Evolutionary conservation across 805 yeast genomes (phyloP), one percentile per base, ranked within the genome.

Genomic region (Metschnikowia reukaufii): DNA sequence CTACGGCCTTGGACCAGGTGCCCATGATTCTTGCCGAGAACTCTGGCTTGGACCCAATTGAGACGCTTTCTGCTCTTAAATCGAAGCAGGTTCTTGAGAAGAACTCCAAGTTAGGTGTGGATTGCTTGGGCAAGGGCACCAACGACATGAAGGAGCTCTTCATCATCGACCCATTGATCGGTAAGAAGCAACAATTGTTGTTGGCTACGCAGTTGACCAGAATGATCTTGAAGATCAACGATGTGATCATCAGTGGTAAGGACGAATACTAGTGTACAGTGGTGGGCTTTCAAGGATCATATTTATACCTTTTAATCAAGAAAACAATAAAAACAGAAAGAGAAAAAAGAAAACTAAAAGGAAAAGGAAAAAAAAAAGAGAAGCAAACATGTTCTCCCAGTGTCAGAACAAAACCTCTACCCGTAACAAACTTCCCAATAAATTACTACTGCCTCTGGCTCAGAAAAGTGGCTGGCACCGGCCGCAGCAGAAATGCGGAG

Each of bases 1-100:
- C 97, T 6, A 78, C 78, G 52, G 98, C 99, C 9, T 74, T 94
- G 61, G 99, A 94, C 66, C 81, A 82, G 39, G 84, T 94, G 50
- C 97, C 98, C 51, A 84, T 90, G 87, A 85, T 96, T 5, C 77
- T 94, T 57, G 98, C 99, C 36, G 98, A 91, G 71, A 94, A 94
- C 70, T 90, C 97, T 10, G 99, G 99, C 53, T 76, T 91, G 61
- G 87, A 88, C 60, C 94, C 98, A 48, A 91, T 95, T 57, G 96
- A 90, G 66, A 84, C 96, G 3, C 78, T 94, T 61, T 82, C 98
- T 1, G 70, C 77, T 38, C 78, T 94, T 60, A 92, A 92, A 72
- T 77, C 96, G 42, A 82, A 83, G 59, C 99, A 94, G 65, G 83
- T 88, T 18, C 79, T 79, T 57, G 92, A 87, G 64, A 70, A 77